Evolutionary conservation across 495 filamentous ascomycete genomes (phyloP), one percentile per base, ranked within the genome.

Genomic region (Talaromyces trachyspermus): DNA sequence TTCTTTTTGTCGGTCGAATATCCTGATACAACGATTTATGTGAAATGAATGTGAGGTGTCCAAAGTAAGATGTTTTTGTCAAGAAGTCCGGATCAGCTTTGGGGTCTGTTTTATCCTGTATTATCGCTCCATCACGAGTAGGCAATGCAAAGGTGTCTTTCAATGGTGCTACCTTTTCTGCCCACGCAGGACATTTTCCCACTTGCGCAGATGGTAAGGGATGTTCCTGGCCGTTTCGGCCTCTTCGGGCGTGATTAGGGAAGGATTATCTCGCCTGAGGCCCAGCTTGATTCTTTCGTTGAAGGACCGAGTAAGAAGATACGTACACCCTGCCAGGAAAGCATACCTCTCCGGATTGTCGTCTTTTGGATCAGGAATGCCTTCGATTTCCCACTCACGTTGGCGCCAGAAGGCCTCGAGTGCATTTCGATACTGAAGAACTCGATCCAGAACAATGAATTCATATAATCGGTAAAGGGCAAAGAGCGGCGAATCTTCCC

Each of bases 381-480:
- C 38, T 24, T 18, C 25, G 24, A 59, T 48, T 12, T 47, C 32
- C 55, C 51, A 57, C n/a, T n/a, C n/a, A 22, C 44, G 43, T 12
- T 50, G 43, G 24, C 51, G 38, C 23, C 38, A 60, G 46, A 61
- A 61, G 26, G 46, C 49, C 51, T 61, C 53, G 25, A 63, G 39
- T 44, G 58, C 50, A 33, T 58, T 61, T 29, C 58, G 53, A 11
- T 51, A 43, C 17, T 43, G 48, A n/a, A 55, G 52, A 18, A 33
- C 39, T 37, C 59, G 29, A 48, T 60, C 59, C 18, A 59, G 20
- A n/a, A 61, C 40, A 14, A 61, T 32, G 12, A 18, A 54, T 18
- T 58, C 52, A 39, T 61, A 63, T n/a, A 63, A 39, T 1, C 48
- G 55, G 37, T 61, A 63, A 7, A 63, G 53, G 12, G 55, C 37